Evolutionary conservation across 73 alveolate species (phyloP), one percentile per base, ranked within the genome.

Genomic region (Paramecium sonneborni): DNA sequence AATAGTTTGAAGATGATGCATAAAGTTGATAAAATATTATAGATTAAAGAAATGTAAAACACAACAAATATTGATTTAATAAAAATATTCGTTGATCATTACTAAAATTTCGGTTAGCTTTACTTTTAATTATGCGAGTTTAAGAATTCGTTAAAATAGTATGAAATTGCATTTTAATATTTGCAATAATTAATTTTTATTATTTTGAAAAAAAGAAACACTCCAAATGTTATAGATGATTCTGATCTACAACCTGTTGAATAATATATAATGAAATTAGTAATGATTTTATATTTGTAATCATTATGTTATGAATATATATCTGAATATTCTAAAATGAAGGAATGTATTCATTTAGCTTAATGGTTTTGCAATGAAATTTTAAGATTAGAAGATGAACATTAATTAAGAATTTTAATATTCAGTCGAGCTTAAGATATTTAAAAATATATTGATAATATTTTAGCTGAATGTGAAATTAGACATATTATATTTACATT

Each of bases 121-220:
- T 46, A 79, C 24, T 79, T 79, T 79, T 44, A 79, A 44, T 11
- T 79, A 43, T 79, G 90, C 18, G 90, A 79, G 41, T 79, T 79
- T 18, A 79, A 44, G 23, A 20, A 23, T 15, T 32, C 76, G 0
- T 1, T 46, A 11, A 44, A 79, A 46, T 20, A 46, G 14, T 79
- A 79, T 79, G 55, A 79, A 23, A 44, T 43, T 38, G 69, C 90
- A 1, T 21, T 41, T 24, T 23, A 18, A 3, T 79, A 43, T 79
- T 26, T 79, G 11, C 46, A 79, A 46, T 30, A 79, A 44, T 15
- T 79, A 3, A 79, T 79, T 46, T 30, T 24, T 6, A 8, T 79
- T 6, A 43, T 79, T 24, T 24, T 79, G 20, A 44, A 38, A 10
- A 30, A 79, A 26, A 23, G 55, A 39, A 43, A 79, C 18, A 30